These are phyloP conservation scores for Ensete glaucum DNA, from an alignment of 176 grass and related monocot species.

Conservation along the genomic window DNA sequence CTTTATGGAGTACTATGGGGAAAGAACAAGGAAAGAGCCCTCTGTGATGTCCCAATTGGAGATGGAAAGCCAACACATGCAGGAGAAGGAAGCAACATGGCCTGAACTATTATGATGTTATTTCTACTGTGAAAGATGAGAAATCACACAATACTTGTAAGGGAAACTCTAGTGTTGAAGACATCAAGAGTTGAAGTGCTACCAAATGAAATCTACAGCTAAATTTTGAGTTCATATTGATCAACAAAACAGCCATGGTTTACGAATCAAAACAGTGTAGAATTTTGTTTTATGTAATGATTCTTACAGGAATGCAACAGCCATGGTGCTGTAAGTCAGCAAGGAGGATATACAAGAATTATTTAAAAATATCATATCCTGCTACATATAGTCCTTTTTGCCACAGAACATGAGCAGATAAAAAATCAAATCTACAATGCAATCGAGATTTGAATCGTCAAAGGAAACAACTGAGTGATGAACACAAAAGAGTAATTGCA, in stretches of 20 bases:
- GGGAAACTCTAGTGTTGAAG: neutral
- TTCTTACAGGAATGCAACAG: too few species aligned
- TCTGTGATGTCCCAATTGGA: neutral
- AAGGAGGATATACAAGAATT: neutral
- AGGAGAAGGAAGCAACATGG: neutral
- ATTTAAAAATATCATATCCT: neutral
- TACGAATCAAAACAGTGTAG: too few species aligned
- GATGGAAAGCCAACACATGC: neutral
- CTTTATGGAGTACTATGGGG: constrained; percentile 63
- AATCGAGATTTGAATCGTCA: neutral
- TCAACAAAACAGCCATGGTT: too few species aligned
- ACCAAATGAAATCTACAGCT: too few species aligned
- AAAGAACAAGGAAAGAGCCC: constrained; percentile 25
- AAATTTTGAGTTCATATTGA: neutral
- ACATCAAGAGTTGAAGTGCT: too few species aligned
- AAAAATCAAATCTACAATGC: neutral
- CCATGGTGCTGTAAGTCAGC: neutral
- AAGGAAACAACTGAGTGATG: neutral
- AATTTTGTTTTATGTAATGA: too few species aligned
- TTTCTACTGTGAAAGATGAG: neutral
- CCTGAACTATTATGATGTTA: neutral
- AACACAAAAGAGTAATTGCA: neutral
- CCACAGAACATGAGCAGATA: neutral
- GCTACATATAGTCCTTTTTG: neutral
- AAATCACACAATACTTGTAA: neutral